These are phyloP conservation scores for Blumeria graminis DNA, from an alignment of 2,329 filamentous ascomycete species.

Conservation along the genomic window DNA sequence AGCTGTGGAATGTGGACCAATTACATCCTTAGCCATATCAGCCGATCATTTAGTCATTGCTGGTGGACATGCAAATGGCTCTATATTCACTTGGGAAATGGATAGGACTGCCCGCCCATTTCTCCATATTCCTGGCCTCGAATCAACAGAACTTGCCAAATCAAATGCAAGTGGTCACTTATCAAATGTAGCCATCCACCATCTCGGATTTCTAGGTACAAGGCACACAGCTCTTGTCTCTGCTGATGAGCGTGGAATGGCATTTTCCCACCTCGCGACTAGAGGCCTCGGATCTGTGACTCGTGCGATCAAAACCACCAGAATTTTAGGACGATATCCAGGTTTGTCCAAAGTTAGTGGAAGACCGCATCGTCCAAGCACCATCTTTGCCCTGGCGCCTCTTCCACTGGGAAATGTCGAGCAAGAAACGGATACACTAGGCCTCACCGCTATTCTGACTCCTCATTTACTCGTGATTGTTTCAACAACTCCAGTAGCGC, in stretches of 20 bases:
- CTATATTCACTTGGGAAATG: conserved; percentile 94
- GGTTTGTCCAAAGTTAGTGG: conserved; percentile 28
- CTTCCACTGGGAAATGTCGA: conserved; percentile 87
- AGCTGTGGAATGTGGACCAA: conserved; percentile 75
- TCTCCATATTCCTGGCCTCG: conserved; percentile 58
- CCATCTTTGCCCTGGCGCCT: conserved; percentile 75
- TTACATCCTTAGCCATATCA: conserved; percentile 73
- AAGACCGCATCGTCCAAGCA: conserved; percentile 68
- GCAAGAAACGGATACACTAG: conserved; percentile 64
- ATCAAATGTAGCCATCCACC: conserved; percentile 51
- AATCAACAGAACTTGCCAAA: conserved; percentile 36
- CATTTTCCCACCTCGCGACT: conserved; percentile 88
- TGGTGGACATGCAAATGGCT: conserved; percentile 68
- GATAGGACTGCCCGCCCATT: conserved; percentile 64
- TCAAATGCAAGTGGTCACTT: conserved; percentile 63
- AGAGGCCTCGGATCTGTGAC: conserved; percentile 71
- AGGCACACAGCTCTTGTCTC: conserved; percentile 87
- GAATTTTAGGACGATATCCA: conserved; percentile 81
- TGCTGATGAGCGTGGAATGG: conserved; percentile 87
- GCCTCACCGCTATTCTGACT: conserved; percentile 82
- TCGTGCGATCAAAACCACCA: conserved; percentile 65
- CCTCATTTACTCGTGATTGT: conserved; percentile 92
- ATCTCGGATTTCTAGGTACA: conserved; percentile 86
- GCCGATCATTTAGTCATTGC: conserved; percentile 85
- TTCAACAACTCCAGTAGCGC: conserved; percentile 84